phyloP scores from a whole-genome alignment of 345 rosid genomes.

The Heritiera littoralis region DNA sequence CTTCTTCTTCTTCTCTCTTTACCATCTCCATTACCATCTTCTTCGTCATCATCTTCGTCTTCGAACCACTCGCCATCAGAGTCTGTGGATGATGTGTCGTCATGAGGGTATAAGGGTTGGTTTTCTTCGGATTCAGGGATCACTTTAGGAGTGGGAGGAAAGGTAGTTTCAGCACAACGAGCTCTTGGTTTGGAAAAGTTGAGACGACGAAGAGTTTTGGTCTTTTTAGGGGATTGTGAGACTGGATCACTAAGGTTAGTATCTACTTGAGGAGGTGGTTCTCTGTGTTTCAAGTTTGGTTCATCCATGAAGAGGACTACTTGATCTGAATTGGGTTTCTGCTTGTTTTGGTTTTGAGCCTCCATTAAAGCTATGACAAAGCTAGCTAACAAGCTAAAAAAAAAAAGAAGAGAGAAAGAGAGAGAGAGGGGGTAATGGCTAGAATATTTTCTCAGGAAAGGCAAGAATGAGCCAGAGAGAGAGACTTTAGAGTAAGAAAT shows the following conservation, averaged over 20 bases:
- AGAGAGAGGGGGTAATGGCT: background rate
- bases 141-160: conserved; percentile 12
- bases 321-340: conserved; percentile 13
- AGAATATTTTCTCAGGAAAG: background rate
- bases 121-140: conserved; percentile 10
- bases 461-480: background rate
- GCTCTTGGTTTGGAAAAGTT: conserved; percentile 52
- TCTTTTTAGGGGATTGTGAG: conserved; percentile 1
- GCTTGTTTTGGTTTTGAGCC: conserved; percentile 12
- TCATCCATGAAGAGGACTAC: conserved; percentile 14
- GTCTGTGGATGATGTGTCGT: conserved; percentile 4
- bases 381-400: background rate
- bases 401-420: background rate
- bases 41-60: conserved; percentile 7
- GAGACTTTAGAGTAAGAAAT: background rate
- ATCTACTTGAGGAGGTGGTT: background rate
- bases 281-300: background rate
- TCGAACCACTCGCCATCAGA: conserved; percentile 36
- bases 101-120: background rate
- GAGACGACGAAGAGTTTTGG: conserved; percentile 37
- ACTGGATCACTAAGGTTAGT: background rate
- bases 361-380: conserved; percentile 1
- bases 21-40: background rate
- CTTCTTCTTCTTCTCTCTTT: background rate
- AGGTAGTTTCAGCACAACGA: conserved; percentile 40